Percentiles rank a stretch among this genome's conserved stretches.
Conservation (phyloP, 2,329 filamentous ascomycete species). For the Fusarium agapanthi region DNA sequence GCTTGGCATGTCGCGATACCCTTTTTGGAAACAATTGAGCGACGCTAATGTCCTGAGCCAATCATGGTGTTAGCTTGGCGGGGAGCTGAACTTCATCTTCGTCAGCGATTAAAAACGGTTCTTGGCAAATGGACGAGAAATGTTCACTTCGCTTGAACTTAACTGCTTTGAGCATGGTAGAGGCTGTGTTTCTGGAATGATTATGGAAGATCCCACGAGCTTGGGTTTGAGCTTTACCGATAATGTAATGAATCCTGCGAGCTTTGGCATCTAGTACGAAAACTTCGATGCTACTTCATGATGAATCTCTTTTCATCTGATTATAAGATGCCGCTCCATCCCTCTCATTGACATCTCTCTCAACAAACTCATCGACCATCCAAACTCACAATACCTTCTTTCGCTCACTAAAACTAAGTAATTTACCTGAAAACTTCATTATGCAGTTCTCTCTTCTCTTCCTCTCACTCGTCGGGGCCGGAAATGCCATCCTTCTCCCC, state of each 20-base stretch:
- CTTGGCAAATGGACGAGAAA: background rate
- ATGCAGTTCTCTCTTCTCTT: constrained; percentile 35
- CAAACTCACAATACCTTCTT: accelerated
- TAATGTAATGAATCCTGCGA: background rate
- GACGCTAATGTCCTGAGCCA: constrained; percentile 30
- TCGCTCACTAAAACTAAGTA: no score
- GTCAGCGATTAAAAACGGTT: background rate
- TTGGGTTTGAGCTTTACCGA: background rate
- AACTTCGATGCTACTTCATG: background rate
- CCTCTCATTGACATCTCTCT: accelerated
- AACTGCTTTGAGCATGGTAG: background rate
- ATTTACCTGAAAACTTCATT: background rate
- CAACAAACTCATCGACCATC: background rate
- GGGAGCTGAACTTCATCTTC: background rate
- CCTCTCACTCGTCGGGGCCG: constrained; percentile 18
- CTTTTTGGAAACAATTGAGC: constrained; percentile 31
- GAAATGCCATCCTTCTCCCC: constrained; percentile 41
- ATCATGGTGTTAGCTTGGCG: background rate
- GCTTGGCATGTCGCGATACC: constrained; percentile 6
- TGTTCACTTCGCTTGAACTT: constrained; percentile 18
- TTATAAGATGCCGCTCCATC: background rate
- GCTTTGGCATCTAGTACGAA: background rate
- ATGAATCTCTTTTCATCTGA: background rate
- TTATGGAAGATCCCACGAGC: background rate
- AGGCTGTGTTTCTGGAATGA: background rate